A percentile compares a stretch with the other conserved stretches of the same genome.
Conservation (phyloP, 371 early-diverging fungal species). For the Actinomortierella wolfii region DNA sequence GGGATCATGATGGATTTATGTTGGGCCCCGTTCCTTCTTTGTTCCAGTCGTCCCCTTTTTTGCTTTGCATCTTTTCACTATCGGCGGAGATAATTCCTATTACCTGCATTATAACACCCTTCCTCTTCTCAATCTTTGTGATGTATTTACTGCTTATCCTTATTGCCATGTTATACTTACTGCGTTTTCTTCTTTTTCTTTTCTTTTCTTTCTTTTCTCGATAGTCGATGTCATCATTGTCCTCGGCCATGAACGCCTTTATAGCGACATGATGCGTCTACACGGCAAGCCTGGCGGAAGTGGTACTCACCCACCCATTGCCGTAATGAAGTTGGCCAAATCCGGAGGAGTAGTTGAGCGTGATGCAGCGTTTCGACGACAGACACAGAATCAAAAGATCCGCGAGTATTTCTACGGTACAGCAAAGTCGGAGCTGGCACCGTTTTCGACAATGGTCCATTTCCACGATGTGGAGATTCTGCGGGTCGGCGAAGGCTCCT, state of each 20-base stretch:
- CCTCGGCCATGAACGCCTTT: constrained; percentile 91
- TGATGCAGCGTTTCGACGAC: constrained; percentile 71
- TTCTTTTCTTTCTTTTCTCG: neutral
- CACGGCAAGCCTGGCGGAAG: constrained; percentile 57
- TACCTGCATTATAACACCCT: neutral
- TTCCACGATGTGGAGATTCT: constrained; percentile 80
- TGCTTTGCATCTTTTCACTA: neutral
- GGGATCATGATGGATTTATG: too few relatives aligned
- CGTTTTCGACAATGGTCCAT: constrained; percentile 81
- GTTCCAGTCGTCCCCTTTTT: too few relatives aligned
- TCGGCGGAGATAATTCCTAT: neutral
- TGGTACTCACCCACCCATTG: too few relatives aligned
- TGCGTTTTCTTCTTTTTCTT: neutral
- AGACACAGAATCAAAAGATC: constrained; percentile 75
- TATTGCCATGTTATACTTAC: neutral
- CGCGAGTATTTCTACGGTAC: constrained; percentile 96
- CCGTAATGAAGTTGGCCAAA: constrained; percentile 84
- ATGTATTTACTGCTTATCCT: neutral
- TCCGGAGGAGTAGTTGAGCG: constrained; percentile 95
- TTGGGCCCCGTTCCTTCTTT: too few relatives aligned
- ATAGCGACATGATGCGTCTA: constrained; percentile 76
- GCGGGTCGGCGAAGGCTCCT: constrained; percentile 81
- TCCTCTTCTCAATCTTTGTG: too few relatives aligned
- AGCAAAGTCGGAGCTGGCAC: constrained; percentile 67
- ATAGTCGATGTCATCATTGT: constrained; percentile 84